These are phyloP conservation scores for Boletus rufocinnamomeus DNA, from an alignment of 768 basidiomycete species.

Conservation along the genomic window DNA sequence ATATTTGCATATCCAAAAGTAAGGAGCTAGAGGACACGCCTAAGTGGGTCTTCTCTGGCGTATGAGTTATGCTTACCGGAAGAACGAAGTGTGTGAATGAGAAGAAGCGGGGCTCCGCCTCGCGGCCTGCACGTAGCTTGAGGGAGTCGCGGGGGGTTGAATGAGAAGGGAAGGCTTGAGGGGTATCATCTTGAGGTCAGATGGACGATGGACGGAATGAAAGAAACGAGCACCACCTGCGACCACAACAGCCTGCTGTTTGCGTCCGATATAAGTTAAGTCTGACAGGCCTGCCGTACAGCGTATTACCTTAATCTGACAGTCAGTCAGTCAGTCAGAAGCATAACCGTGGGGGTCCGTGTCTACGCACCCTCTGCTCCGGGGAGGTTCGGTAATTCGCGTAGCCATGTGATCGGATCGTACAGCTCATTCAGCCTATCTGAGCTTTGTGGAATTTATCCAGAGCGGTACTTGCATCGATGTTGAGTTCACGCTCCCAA, in stretches of 20 bases:
- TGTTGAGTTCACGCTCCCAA: not conserved
- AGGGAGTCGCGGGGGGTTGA: slow-evolving; percentile 22
- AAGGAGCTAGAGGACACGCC: slow-evolving; percentile 40
- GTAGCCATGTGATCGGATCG: slow-evolving; percentile 19
- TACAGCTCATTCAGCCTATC: not conserved
- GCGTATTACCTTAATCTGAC: slow-evolving; percentile 13
- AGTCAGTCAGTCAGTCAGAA: too few species aligned
- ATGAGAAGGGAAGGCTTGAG: slow-evolving; percentile 23
- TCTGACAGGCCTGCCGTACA: slow-evolving; percentile 27
- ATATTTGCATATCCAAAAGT: slow-evolving; percentile 60
- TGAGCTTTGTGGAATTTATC: not conserved
- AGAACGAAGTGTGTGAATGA: slow-evolving; percentile 50
- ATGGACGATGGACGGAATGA: not conserved
- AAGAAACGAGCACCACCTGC: slow-evolving; percentile 1
- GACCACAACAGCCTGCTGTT: not conserved
- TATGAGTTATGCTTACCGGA: slow-evolving; percentile 41
- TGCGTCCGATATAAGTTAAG: slow-evolving; percentile 22
- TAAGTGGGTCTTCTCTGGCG: slow-evolving; percentile 8
- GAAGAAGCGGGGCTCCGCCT: slow-evolving; percentile 15
- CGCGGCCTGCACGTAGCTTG: slow-evolving; percentile 39
- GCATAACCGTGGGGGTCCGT: slow-evolving; percentile 10
- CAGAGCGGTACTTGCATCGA: not conserved
- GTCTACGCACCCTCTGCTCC: slow-evolving; percentile 1
- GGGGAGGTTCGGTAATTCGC: slow-evolving; percentile 3
- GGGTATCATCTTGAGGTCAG: slow-evolving; percentile 20